These are phyloP conservation scores for Discostella pseudostelligera DNA, from an alignment of 108 stramenopile genomes.

Conservation along the genomic window DNA sequence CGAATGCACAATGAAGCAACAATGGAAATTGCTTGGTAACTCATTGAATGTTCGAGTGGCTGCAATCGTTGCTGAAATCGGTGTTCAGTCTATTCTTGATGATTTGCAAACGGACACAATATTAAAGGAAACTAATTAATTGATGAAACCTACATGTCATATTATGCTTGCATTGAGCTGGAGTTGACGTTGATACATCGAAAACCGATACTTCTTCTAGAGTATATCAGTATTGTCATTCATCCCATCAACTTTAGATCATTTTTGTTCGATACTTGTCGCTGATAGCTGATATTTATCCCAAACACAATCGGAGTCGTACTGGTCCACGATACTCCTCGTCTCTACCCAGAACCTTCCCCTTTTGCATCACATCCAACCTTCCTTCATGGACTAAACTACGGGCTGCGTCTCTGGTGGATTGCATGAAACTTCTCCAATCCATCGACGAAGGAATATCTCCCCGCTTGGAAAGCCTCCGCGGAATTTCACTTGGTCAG, in stretches of 20 bases:
- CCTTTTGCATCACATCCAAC: conserved; percentile 41
- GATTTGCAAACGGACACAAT: not conserved
- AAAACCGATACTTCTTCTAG: not conserved
- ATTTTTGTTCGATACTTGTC: too few relatives aligned
- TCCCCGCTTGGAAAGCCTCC: conserved; percentile 27
- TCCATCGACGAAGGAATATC: conserved; percentile 20
- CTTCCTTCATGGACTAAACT: conserved; percentile 22
- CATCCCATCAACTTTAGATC: not conserved
- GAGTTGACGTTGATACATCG: not conserved
- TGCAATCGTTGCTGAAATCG: conserved; percentile 59
- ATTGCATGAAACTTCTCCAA: conserved; percentile 45
- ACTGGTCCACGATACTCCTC: conserved; percentile 48
- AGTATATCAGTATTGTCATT: not conserved
- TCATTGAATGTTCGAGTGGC: conserved; percentile 79
- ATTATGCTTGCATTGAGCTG: too few relatives aligned
- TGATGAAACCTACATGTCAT: too few relatives aligned
- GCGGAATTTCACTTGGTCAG: conserved; percentile 53
- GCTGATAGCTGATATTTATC: not conserved
- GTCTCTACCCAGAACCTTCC: conserved; percentile 18
- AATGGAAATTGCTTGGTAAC: conserved; percentile 87
- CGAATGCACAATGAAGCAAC: conserved; percentile 55
- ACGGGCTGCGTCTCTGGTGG: conserved; percentile 43
- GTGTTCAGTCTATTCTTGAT: conserved; percentile 26
- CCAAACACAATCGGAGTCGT: conserved; percentile 34
- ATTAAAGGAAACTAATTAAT: too few relatives aligned